phyloP scores from a whole-genome alignment of 441 rosid genomes.

The Biscutella laevigata region DNA sequence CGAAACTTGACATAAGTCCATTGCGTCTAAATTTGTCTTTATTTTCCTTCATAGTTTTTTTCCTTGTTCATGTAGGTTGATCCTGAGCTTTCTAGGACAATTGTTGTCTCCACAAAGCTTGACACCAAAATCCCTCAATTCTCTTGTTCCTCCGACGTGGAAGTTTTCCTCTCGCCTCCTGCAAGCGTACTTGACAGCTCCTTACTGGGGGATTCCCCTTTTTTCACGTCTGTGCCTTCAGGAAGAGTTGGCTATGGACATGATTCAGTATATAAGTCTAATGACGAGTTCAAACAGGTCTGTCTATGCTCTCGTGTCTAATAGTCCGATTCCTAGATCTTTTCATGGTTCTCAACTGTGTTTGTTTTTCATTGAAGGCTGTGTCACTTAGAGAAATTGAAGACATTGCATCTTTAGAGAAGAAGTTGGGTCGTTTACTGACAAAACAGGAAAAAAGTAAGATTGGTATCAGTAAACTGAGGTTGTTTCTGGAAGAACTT shows the following conservation, averaged over 20 bases:
- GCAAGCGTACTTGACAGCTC: constrained; percentile 79
- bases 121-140: constrained; percentile 94
- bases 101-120: constrained; percentile 85
- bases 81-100: constrained; percentile 90
- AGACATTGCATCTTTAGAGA: constrained; percentile 63
- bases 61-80: constrained; percentile 55
- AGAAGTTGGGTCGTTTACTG: constrained; percentile 73
- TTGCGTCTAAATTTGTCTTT: background rate
- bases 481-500: constrained; percentile 77
- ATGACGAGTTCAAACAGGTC: constrained; percentile 92
- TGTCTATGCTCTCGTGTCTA: constrained; percentile 16
- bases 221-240: constrained; percentile 94
- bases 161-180: constrained; percentile 91
- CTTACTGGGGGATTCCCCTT: constrained; percentile 79
- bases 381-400: constrained; percentile 63
- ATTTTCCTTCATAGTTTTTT: background rate
- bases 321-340: background rate
- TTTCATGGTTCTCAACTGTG: constrained; percentile 9
- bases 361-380: constrained; percentile 37
- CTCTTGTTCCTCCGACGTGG: constrained; percentile 82
- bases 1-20: constrained; percentile 18
- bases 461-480: constrained; percentile 85
- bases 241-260: constrained; percentile 83
- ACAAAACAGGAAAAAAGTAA: constrained; percentile 70
- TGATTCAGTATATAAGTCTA: constrained; percentile 69